Evolutionary conservation across 495 filamentous ascomycete species (phyloP), one percentile per base, ranked within the genome.

Genomic region (Aspergillus incahuasiensis): DNA sequence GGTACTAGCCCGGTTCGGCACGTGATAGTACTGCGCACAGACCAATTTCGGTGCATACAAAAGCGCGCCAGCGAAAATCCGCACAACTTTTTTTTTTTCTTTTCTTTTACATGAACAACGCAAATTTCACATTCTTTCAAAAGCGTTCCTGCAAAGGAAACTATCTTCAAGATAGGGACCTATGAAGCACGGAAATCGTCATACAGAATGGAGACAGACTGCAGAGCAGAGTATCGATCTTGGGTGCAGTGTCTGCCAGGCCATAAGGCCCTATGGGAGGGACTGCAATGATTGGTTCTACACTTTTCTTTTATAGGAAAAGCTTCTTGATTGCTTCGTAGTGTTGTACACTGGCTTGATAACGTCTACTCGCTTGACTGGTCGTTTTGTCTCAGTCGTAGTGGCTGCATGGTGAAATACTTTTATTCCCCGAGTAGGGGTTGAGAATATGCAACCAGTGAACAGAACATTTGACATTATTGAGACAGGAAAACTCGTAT

Each of bases 281-380:
- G 79, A 80, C 71, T 80, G 82, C 83, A 86, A 84, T 83, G 83
- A 86, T 84, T 79, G 79, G 78, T 73, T 78, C 74, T 74, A 86
- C 82, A 42, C 56, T 34, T 18, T n/a, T 52, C 13, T 19, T 52
- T 39, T 7, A 20, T 1, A 16, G 28, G 6, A 5, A 42, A 42
- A 9, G 4, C 5, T 8, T 28, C 8, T 4, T 28, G 25, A 35
- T 44, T 12, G 7, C 15, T 32, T 32, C 25, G 45, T 47, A 47
- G 28, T 8, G 24, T 47, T 32, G 15, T n/a, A 20, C 5, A 13
- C n/a, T 9, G 45, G 3, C 12, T 44, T 44, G 13, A 12, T 12
- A 51, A 22, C 5, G 6, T 19, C n/a, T 25, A 51, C 8, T 30
- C 28, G 25, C 12, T 35, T 35, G 32, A 15, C 32, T 5, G 9